Base-by-base conservation (phyloP, 345 rosid genomes). In the Ceriops zippeliana region DNA sequence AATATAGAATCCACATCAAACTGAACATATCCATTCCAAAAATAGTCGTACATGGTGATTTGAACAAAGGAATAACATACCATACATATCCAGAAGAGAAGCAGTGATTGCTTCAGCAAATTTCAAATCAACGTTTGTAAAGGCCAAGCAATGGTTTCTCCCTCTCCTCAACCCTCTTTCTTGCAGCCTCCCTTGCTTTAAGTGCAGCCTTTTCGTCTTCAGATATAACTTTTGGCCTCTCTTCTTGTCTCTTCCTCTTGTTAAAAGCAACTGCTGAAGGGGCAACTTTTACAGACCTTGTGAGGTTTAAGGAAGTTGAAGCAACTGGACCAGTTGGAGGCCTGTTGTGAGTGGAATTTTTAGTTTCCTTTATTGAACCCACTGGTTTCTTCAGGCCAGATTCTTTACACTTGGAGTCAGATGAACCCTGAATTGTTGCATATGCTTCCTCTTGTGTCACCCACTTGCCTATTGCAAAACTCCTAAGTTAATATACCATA, bases 101-200 rank as follows among this genome's bases (percentile, higher is more conserved):
- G 26, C 35, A 66, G 51, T 52, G 57, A 38, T 49, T 51, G 63
- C 65, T 71, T 70, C n/a, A 51, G 70, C 60, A 54, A 58, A 27
- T 32, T 65, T 42, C 35, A 53, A 73, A 74, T 92, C 87, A 92
- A 63, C 62, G 83, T 62, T 86, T 83, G 82, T 93, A 91, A 73
- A 91, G 89, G 57, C 98, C 98, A 61, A 89, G 96, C 79, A 89
- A 80, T 22, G 91, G 63, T 79, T 90, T 91, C 79, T 93, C 97
- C 73, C 98, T 86, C 67, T 88, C 84, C 81, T 93, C 97, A 38
- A 91, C 95, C 74, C 96, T 87, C 87, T 86, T 93, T 77, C 82
- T 87, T 28, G 97, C 97, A 76, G 98, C 97, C 81, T 88, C 98
- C 78, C 98, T 86, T 2, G 95, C 96, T 79, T 82, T 93, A 52